Evolutionary conservation across 1,139 yeast species (phyloP), one percentile per base, ranked within the genome.

Genomic region (Candida mesenterica): DNA sequence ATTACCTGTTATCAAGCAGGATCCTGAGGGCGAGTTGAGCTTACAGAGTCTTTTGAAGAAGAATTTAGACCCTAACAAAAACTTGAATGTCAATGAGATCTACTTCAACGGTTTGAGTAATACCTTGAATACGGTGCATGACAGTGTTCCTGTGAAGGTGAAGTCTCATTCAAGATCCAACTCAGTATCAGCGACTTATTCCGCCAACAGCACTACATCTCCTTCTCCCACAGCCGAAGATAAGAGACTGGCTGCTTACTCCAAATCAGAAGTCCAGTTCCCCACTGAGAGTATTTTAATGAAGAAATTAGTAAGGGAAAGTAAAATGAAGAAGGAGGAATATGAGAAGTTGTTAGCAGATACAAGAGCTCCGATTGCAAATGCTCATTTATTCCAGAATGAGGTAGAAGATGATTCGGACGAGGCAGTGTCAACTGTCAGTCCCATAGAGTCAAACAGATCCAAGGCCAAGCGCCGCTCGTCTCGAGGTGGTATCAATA

Each of bases 1-100:
- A 1, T 53, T 82, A 17, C 76, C 77, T 0, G 75, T 68, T 22
- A 68, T 65, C 13, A 80, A 77, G 39, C 89, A 82, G 51, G 86
- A 82, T 46, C 72, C 72, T 14, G 72, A 68, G 38, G 82, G 85
- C 0, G 45, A 73, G 28, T 62, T 62, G 4, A 71, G 78, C 24
- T 45, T 77, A 14, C 56, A 59, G 32, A 65, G 60, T 35, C 60
- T 82, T 43, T 57, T 59, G 40, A 61, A 59, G 13, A 63, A 71
- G 40, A 57, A 59, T 10, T 41, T 70, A 31, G 73, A 72, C 45
- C 72, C 76, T 1, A 57, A 55, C 38, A 61, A 54, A 40, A 63
- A 65, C 42, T 54, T 72, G 39, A 68, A 65, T 43, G 62, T 63
- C 5, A 61, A 56, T 41, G 72, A 66, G 31, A 59, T 65, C n/a